Evolutionary conservation across 2,329 filamentous ascomycete species (phyloP).

Genomic region (Talaromyces sp.): DNA sequence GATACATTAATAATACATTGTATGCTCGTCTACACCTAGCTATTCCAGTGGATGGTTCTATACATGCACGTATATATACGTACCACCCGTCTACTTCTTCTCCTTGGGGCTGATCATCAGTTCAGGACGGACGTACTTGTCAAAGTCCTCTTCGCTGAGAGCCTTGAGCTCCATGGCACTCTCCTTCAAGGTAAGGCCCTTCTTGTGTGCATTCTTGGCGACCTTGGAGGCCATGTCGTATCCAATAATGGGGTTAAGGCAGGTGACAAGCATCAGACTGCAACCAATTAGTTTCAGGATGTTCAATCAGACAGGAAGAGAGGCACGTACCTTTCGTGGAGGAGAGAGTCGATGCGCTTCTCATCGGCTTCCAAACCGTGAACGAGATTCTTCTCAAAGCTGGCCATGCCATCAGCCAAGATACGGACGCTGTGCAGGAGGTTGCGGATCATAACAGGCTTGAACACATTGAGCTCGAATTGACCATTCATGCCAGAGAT

Average conservation of each 20-base stretch:
- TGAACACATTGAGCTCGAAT: constrained; percentile 99
- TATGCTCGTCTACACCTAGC: neutral
- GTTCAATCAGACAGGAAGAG: neutral
- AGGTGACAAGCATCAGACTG: constrained; percentile 96
- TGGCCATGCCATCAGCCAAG: constrained; percentile 85
- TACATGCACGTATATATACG: constrained; percentile 3
- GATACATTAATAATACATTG: constrained; percentile 13
- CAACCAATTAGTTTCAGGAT: neutral
- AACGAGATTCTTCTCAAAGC: constrained; percentile 92
- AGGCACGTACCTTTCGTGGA: constrained; percentile 86
- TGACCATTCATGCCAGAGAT: constrained; percentile 96
- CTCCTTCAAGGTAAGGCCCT: constrained; percentile 88
- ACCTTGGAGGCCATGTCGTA: constrained; percentile 98
- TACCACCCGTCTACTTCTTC: constrained; percentile 47
- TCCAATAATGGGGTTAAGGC: constrained; percentile 93
- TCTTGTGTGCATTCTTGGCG: constrained; percentile 98
- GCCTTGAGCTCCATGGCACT: constrained; percentile 91
- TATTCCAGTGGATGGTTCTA: neutral
- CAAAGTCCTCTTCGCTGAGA: constrained; percentile 83
- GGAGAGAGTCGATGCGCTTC: constrained; percentile 79
- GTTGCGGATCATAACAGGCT: constrained; percentile 93
- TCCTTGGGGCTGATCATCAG: constrained; percentile 87
- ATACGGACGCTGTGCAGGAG: constrained; percentile 87
- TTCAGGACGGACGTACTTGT: constrained; percentile 83
- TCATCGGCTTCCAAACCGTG: constrained; percentile 87